A percentile compares a stretch with the other conserved stretches of the same genome.
Evolutionary conservation across 108 stramenopile genomes (phyloP).

Genomic region (Mediolabrus comicus): DNA sequence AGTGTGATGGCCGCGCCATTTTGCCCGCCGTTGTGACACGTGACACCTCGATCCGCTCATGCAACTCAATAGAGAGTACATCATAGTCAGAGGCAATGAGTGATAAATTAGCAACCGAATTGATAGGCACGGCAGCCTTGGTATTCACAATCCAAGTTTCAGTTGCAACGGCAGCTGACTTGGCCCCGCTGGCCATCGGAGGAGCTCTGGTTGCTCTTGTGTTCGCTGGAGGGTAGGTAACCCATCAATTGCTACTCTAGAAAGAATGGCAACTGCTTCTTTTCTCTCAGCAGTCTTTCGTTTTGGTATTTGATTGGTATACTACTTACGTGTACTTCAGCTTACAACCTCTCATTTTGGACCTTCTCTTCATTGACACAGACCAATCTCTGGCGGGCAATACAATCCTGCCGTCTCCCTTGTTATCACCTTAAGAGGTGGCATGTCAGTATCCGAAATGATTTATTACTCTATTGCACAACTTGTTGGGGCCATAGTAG

Average conservation of each 20-base stretch:
- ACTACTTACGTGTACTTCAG: not conserved
- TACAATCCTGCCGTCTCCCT: constrained; percentile 55
- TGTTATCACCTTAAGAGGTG: constrained; percentile 25
- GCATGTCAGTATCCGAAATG: constrained; percentile 31
- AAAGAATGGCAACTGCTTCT: no score
- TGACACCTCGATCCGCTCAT: no score
- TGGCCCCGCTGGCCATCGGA: constrained; percentile 26
- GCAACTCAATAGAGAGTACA: no score
- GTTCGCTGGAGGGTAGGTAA: constrained; percentile 10
- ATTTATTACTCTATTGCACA: constrained; percentile 26
- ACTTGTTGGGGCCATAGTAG: constrained; percentile 40
- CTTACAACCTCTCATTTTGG: not conserved
- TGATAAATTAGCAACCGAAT: constrained; percentile 8
- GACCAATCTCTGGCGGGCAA: constrained; percentile 49
- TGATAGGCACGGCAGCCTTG: constrained; percentile 20
- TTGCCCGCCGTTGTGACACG: not conserved
- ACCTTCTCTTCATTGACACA: not conserved
- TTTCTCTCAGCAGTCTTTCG: no score
- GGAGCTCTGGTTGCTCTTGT: constrained; percentile 11
- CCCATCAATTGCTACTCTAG: no score
- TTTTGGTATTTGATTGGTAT: not conserved
- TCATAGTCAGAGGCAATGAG: not conserved
- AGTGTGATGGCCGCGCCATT: not conserved
- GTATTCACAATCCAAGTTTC: constrained; percentile 32
- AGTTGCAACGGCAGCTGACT: not conserved